Percentiles rank a stretch among this genome's conserved stretches.
Evolutionary conservation across 495 filamentous ascomycete species (phyloP).

Genomic region (Aspergillus asperescens): DNA sequence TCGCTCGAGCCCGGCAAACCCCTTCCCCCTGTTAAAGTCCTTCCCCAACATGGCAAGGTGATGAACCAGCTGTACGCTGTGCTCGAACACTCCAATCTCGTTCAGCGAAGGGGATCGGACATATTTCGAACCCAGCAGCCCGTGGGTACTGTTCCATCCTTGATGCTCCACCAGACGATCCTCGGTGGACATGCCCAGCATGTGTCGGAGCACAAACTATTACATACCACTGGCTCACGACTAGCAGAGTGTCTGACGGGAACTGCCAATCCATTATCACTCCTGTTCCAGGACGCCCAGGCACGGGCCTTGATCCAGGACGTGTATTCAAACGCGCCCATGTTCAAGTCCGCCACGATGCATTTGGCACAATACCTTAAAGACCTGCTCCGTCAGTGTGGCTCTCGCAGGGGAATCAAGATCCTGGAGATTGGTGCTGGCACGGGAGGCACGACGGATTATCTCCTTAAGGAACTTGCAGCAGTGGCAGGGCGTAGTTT

Average conservation of each 20-base stretch:
- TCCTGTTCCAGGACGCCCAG: constrained; percentile 4
- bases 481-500: constrained; percentile 12
- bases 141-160: not conserved
- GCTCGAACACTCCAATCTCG: not conserved
- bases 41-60: not conserved
- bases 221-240: constrained; percentile 23
- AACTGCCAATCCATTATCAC: constrained; percentile 22
- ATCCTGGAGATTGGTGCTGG: constrained; percentile 1
- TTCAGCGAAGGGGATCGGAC: not conserved
- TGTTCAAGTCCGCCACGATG: not conserved
- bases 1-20: not conserved
- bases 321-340: not conserved
- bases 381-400: not conserved
- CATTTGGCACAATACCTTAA: not conserved
- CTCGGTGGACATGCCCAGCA: constrained; percentile 20
- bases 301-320: not conserved
- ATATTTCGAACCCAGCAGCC: not conserved
- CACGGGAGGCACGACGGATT: not conserved
- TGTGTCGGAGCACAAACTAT: constrained; percentile 23
- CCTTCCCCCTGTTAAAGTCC: not conserved
- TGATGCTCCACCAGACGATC: not conserved
- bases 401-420: not conserved
- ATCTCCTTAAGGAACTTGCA: not conserved
- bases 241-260: constrained; percentile 24
- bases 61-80: not conserved